Evolutionary conservation across 192 early-diverging fungal species (phyloP), one percentile per base, ranked within the genome.

Genomic region (Obelidium mucronatum): DNA sequence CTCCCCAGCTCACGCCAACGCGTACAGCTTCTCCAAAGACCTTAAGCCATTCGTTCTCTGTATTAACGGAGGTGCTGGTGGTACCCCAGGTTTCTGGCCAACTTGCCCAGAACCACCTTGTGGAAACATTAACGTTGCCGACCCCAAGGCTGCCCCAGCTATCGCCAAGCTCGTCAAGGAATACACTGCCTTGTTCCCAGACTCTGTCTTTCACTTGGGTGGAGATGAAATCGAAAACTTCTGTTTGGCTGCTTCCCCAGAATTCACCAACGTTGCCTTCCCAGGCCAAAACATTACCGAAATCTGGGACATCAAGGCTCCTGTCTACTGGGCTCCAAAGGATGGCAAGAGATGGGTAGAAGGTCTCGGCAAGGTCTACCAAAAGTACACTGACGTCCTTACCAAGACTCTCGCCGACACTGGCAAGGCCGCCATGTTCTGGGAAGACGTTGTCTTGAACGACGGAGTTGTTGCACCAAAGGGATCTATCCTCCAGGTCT

Each of bases 161-260:
- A 79, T 95, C 6, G 70, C 80, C 0, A 77, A 82, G 19, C 81
- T 97, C 3, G 80, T 97, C 55, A 77, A 85, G 40, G 93, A 94
- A 75, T 86, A 93, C 40, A 56, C 87, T 6, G 66, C 78, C 0
- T 79, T 88, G 51, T 96, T 96, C 82, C 67, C 84, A 2, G 94
- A 97, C 79, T 76, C 82, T 1, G 83, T 83, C 56, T 85, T 92
- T 70, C 94, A 97, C 74, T 79, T 91, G 53, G 95, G 95, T 3
- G 36, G 39, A 28, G 81, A 82, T 60, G 81, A 82, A 64, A 64
- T 82, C 30, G 19, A 64, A 40, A 31, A 33, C 2, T 40, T 48
- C 31, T 75, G 72, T 60, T 75, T 67, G 31, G 62, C 33, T 22
- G 31, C 6, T 28, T 48, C 40, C 44, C 4, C 3, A 17, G 42